These are phyloP conservation scores for Colletotrichum cordylinicola DNA, from an alignment of 2,329 filamentous ascomycete genomes.

Conservation along the genomic window DNA sequence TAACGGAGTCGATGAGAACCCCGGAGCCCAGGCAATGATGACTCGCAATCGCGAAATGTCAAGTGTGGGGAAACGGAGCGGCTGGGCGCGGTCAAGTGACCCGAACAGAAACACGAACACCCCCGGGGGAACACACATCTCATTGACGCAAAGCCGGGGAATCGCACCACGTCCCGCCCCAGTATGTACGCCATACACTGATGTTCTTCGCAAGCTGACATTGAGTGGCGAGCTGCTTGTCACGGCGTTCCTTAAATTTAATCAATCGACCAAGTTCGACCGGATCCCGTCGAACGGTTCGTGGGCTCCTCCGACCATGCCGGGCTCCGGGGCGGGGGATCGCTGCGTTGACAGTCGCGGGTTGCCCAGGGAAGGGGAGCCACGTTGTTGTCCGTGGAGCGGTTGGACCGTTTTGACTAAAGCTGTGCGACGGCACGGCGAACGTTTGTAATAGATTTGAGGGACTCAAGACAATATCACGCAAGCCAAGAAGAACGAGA, in stretches of 20 bases:
- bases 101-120: not conserved
- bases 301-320: not conserved
- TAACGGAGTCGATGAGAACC: not conserved
- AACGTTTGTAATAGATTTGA: not conserved
- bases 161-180: not conserved
- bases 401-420: not conserved
- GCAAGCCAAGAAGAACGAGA: not conserved
- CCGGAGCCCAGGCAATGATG: not conserved
- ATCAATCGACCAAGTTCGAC: not conserved
- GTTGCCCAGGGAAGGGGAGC: not conserved
- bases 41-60: not conserved
- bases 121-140: not conserved
- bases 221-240: not conserved
- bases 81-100: constrained; percentile 6
- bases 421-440: not conserved
- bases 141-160: not conserved
- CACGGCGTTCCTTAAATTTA: not conserved
- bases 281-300: not conserved
- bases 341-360: not conserved
- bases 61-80: not conserved
- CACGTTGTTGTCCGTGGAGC: not conserved
- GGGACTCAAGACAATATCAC: not conserved
- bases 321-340: not conserved
- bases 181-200: not conserved
- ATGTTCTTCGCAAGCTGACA: not conserved